Evolutionary conservation across 352 stramenopile species (phyloP), one percentile per base, ranked within the genome.

Genomic region (Pythium dissotocum): DNA sequence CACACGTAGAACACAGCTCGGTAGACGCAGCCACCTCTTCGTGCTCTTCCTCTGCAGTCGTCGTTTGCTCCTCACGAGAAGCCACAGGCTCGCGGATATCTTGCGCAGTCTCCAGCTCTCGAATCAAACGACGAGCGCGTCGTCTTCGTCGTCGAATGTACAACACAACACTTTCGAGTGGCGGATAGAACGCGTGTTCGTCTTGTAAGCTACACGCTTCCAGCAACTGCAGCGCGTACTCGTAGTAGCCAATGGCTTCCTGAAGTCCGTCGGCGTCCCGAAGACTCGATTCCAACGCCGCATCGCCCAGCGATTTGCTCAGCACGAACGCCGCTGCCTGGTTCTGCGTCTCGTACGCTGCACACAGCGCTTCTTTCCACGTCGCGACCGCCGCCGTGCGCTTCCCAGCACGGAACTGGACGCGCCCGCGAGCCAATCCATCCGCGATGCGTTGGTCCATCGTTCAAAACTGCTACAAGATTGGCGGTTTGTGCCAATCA

Each of bases 321-420:
- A 94, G 65, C 30, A 90, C 86, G 61, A 91, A 94, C 65, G 87
- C 76, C 1, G 63, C 77, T 2, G 84, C 81, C 35, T 80, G 78
- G 68, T 89, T 71, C 32, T 89, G 72, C 1, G 55, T 44, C 33
- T 64, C 56, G 60, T 91, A 94, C 10, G 86, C 79, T 1, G 56
- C 49, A 44, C 69, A 68, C 38, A 93, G 67, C 2, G 76, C 73
- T n/a, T 70, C 63, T 44, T 80, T 85, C 86, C 86, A 94, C 26
- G 72, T 70, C 14, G 65, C 65, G 36, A 80, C 59, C 1, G 86
- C 81, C 26, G 69, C 67, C 12, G 67, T 67, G 49, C 71, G 55
- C 35, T 80, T 67, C 21, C 79, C 77, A 14, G 71, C 71, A 32
- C 61, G 56, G 49, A 80, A 76, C 53, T 81, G 70, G 16, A 36